phyloP scores from a whole-genome alignment of 805 yeast species.

The Kuraishia molischiana region DNA sequence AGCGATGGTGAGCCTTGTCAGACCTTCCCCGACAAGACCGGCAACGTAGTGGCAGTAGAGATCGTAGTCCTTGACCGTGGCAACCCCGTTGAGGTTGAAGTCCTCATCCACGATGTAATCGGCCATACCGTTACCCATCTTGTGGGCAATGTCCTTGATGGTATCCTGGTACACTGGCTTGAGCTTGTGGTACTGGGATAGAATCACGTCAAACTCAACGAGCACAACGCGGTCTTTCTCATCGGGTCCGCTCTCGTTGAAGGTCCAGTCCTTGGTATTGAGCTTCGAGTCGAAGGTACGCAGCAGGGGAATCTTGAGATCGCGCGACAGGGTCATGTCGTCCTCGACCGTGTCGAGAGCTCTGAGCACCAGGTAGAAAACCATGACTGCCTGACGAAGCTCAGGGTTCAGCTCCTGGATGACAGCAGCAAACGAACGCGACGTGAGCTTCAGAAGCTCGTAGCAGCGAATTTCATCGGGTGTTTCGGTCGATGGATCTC shows the following conservation, averaged over 20 bases:
- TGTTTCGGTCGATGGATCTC: constrained; percentile 28
- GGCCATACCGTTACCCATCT: constrained; percentile 99
- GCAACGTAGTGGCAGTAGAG: constrained; percentile 96
- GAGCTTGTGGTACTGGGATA: constrained; percentile 63
- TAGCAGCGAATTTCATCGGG: constrained; percentile 54
- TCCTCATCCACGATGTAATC: constrained; percentile 73
- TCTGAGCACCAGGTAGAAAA: constrained; percentile 78
- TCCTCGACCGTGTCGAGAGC: constrained; percentile 96
- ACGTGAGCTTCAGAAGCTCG: constrained; percentile 54
- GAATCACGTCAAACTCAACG: constrained; percentile 63
- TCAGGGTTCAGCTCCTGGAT: constrained; percentile 88
- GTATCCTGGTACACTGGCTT: constrained; percentile 71
- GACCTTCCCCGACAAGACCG: constrained; percentile 94
- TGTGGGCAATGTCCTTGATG: constrained; percentile 62
- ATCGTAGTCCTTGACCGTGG: constrained; percentile 74
- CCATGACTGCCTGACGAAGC: constrained; percentile 66
- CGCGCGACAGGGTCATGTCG: constrained; percentile 78
- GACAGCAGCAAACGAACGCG: constrained; percentile 92
- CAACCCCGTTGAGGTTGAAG: constrained; percentile 72
- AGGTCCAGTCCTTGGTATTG: constrained; percentile 66
- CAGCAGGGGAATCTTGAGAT: constrained; percentile 64
- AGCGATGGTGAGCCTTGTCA: constrained; percentile 69
- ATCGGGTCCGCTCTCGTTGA: constrained; percentile 58
- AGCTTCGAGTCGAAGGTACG: constrained; percentile 60
- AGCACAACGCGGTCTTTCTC: constrained; percentile 80